A percentile compares a stretch with the other conserved stretches of the same genome.
These are phyloP conservation scores for Pterocarpus santalinus DNA, from an alignment of 306 rosid species.

Conservation along the genomic window DNA sequence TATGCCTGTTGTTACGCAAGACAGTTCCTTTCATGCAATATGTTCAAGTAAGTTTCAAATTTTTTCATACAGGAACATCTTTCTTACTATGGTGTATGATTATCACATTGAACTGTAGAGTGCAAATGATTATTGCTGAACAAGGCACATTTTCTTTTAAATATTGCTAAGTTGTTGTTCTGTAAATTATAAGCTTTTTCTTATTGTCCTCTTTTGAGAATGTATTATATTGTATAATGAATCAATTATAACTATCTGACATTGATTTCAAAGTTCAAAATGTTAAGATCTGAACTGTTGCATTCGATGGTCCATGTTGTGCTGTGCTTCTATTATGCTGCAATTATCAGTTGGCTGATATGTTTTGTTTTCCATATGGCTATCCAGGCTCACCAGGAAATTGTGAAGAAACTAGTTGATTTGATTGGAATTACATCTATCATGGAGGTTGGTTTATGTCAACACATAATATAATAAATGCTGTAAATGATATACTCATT, in stretches of 20 bases:
- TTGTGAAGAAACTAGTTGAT: conserved; percentile 90
- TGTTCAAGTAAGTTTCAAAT: conserved; percentile 79
- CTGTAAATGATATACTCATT: conserved; percentile 42
- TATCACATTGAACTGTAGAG: conserved; percentile 17
- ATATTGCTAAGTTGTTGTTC: conserved; percentile 8
- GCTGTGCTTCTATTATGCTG: conserved; percentile 13
- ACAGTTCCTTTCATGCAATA: conserved; percentile 88
- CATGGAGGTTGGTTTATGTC: conserved; percentile 88
- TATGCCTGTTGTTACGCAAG: conserved; percentile 95
- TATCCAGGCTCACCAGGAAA: conserved; percentile 82
- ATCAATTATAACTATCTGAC: not conserved
- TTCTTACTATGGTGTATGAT: not conserved
- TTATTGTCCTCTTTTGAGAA: conserved; percentile 1
- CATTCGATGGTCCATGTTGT: not conserved
- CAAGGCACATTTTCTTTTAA: conserved; percentile 36
- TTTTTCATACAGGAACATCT: conserved; percentile 1
- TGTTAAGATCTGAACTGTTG: not conserved
- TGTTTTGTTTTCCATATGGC: conserved; percentile 29
- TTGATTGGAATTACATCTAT: conserved; percentile 97
- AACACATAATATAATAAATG: conserved; percentile 21
- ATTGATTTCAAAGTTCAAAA: conserved; percentile 12
- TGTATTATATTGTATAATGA: not conserved
- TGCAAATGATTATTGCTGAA: conserved; percentile 36
- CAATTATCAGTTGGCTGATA: conserved; percentile 45
- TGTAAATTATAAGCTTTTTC: not conserved